phyloP scores from a whole-genome alignment of 495 filamentous ascomycete genomes.

The Glutinoglossum americanum region DNA sequence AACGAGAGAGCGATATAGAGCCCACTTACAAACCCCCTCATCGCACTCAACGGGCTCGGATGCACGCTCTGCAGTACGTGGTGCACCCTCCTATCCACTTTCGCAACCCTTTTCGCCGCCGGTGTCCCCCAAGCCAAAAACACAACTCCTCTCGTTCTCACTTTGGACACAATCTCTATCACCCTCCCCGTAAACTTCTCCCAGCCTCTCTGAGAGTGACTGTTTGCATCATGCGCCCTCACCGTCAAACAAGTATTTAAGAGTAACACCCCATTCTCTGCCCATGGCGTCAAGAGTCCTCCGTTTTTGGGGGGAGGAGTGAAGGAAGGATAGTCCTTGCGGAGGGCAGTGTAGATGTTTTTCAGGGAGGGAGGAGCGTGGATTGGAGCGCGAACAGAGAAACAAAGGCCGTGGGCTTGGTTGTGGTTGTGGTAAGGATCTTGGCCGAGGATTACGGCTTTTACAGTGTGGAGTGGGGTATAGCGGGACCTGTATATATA shows the following conservation, averaged over 20 bases:
- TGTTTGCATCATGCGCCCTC: slow-evolving; percentile 64
- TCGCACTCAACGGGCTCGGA: slow-evolving; percentile 73
- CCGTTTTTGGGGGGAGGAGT: slow-evolving; percentile 45
- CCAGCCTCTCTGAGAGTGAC: slow-evolving; percentile 70
- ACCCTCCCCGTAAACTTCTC: slow-evolving; percentile 78
- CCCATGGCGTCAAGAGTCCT: slow-evolving; percentile 80
- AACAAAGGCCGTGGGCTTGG: slow-evolving; percentile 88
- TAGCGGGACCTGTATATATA: slow-evolving; percentile 47
- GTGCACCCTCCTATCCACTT: slow-evolving; percentile 49
- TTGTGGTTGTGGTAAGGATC: slow-evolving; percentile 93
- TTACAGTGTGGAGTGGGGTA: slow-evolving; percentile 70
- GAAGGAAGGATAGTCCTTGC: slow-evolving; percentile 75
- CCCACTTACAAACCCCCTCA: slow-evolving; percentile 43
- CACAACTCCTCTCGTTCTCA: slow-evolving; percentile 58
- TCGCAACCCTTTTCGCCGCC: slow-evolving; percentile 49
- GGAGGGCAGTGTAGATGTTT: slow-evolving; percentile 78
- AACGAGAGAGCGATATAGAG: background rate
- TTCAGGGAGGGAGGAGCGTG: slow-evolving; percentile 65
- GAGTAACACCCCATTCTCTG: slow-evolving; percentile 72
- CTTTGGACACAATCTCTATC: slow-evolving; percentile 63
- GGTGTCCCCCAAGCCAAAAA: slow-evolving; percentile 85
- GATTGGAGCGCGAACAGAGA: slow-evolving; percentile 80
- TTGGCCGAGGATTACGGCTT: slow-evolving; percentile 79
- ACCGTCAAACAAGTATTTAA: slow-evolving; percentile 90
- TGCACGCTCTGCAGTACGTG: slow-evolving; percentile 67